phyloP scores from a whole-genome alignment of 129 eudicot species.

The Flaveria trinervia region DNA sequence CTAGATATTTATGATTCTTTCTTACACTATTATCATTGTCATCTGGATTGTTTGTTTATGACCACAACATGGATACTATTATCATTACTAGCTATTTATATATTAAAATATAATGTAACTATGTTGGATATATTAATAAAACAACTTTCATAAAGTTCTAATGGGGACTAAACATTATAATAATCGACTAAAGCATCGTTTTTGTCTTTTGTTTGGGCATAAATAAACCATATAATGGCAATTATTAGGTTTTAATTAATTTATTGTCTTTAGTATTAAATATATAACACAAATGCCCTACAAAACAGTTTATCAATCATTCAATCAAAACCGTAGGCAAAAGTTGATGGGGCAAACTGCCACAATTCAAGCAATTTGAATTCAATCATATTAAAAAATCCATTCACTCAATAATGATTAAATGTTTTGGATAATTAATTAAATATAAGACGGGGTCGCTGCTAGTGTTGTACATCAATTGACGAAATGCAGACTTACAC shows the following conservation, averaged over 20 bases:
- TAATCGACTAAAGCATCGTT: background rate
- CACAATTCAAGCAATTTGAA: background rate
- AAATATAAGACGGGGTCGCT: no score
- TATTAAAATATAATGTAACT: background rate
- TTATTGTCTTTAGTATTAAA: background rate
- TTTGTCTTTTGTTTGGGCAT: slow-evolving; percentile 11
- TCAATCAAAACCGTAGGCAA: background rate
- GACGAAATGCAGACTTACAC: no score
- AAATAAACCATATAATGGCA: background rate
- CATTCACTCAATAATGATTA: no score
- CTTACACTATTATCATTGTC: background rate
- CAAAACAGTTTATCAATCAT: background rate
- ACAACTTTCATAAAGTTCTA: background rate
- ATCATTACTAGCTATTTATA: no score
- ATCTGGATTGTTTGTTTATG: background rate
- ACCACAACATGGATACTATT: background rate
- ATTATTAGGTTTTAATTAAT: background rate
- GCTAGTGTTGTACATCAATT: no score
- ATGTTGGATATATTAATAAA: background rate
- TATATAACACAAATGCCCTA: background rate
- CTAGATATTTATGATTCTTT: background rate
- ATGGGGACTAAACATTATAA: background rate
- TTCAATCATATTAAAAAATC: no score
- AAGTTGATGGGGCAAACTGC: background rate
- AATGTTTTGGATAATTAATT: no score